These are phyloP conservation scores for Corynespora cassiicola DNA, from an alignment of 2,329 filamentous ascomycete species.

Conservation along the genomic window DNA sequence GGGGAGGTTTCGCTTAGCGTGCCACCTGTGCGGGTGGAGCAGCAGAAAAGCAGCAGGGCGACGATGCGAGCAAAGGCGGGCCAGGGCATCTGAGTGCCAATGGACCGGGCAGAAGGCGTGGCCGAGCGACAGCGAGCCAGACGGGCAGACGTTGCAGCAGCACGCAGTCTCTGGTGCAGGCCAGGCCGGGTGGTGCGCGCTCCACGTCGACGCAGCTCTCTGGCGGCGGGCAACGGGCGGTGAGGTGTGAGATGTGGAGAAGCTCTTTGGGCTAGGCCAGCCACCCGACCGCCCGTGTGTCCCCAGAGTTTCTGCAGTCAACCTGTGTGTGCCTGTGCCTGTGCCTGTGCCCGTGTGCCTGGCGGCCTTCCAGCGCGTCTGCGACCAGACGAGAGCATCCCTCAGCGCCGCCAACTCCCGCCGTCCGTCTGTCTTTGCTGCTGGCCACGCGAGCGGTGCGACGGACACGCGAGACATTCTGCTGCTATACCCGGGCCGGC, in stretches of 20 bases:
- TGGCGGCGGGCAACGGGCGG: constrained; percentile 19
- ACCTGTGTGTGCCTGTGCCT: constrained; percentile 18
- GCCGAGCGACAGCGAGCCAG: constrained; percentile 1
- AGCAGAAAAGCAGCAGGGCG: neutral
- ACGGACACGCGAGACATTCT: constrained; percentile 1
- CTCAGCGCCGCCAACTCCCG: constrained; percentile 8
- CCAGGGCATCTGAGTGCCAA: constrained; percentile 1
- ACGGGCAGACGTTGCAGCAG: too few species aligned
- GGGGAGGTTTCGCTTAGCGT: constrained; percentile 29
- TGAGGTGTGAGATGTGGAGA: constrained; percentile 20
- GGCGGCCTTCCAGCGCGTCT: too few species aligned
- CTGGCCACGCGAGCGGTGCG: constrained; percentile 2
- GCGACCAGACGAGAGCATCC: too few species aligned
- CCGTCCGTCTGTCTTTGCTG: constrained; percentile 2
- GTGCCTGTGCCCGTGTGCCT: constrained; percentile 16
- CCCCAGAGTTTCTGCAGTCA: constrained; percentile 15
- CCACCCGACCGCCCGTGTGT: constrained; percentile 13
- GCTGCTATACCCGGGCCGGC: constrained; percentile 16
- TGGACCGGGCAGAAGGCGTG: neutral
- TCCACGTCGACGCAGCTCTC: constrained; percentile 5
- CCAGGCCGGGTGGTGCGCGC: too few species aligned
- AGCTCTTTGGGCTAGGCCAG: constrained; percentile 11
- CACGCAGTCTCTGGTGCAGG: too few species aligned
- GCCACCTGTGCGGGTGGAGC: constrained; percentile 23
- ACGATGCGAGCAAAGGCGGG: neutral